Conservation (phyloP, 257 asterid species). For the Solanum sparsipilum region DNA sequence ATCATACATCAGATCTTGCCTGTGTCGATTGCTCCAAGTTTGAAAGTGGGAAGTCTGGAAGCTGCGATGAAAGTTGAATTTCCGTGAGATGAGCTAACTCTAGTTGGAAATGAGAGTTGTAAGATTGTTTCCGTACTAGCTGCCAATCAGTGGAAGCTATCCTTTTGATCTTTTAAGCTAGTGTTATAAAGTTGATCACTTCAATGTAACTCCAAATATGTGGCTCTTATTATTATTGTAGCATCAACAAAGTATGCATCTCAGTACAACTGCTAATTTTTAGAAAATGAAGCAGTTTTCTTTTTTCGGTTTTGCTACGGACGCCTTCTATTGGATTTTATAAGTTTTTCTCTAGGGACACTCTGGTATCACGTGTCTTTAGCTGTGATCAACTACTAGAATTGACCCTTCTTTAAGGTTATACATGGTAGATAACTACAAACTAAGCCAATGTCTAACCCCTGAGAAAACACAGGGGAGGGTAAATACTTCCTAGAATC, state of each 20-base stretch:
- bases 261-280: background rate
- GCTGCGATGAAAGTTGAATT: background rate
- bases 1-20: background rate
- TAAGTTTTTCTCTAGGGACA: background rate
- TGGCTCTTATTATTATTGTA: background rate
- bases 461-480: background rate
- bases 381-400: background rate
- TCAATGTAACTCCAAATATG: background rate
- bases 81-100: background rate
- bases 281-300: background rate
- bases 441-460: background rate
- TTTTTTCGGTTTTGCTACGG: background rate
- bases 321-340: background rate
- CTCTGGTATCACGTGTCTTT: background rate
- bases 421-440: background rate
- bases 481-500: background rate
- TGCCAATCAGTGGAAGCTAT: background rate
- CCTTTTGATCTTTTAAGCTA: background rate
- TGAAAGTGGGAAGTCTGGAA: background rate
- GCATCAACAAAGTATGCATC: background rate
- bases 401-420: background rate
- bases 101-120: background rate
- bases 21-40: background rate
- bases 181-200: background rate
- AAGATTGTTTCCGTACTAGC: background rate